Percentiles rank a stretch among this genome's conserved stretches.
Evolutionary conservation across 306 rosid species (phyloP).

Genomic region (Abrus precatorius): DNA sequence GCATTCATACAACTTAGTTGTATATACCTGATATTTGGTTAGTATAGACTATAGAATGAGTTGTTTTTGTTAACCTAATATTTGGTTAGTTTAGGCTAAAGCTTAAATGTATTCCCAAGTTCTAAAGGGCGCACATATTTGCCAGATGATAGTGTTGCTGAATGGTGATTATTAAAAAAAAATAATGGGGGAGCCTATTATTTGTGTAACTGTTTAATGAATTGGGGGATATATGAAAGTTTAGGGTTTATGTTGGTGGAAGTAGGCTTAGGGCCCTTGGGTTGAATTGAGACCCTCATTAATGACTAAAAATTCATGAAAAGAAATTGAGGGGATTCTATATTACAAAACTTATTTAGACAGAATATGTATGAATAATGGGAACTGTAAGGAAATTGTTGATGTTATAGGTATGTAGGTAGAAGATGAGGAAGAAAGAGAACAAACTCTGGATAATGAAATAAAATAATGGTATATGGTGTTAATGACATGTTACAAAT

Average conservation of each 20-base stretch:
- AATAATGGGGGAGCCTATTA: neutral
- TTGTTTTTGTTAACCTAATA: neutral
- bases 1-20: neutral
- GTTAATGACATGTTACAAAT: neutral
- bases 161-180: neutral
- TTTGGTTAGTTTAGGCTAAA: slow-evolving; percentile 1
- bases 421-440: neutral
- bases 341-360: neutral
- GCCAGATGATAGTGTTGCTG: neutral
- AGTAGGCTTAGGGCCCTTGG: neutral
- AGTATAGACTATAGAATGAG: too few species aligned
- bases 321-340: neutral
- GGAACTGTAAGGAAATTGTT: neutral
- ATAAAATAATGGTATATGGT: neutral
- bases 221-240: neutral
- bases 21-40: neutral
- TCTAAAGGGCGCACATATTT: neutral
- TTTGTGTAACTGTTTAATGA: neutral
- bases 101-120: neutral
- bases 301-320: neutral
- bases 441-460: neutral
- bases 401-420: neutral
- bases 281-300: slow-evolving; percentile 1
- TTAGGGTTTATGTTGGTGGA: neutral
- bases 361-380: neutral